Conservation (phyloP, 2,329 filamentous ascomycete species). For the Geosmithia putterillii region DNA sequence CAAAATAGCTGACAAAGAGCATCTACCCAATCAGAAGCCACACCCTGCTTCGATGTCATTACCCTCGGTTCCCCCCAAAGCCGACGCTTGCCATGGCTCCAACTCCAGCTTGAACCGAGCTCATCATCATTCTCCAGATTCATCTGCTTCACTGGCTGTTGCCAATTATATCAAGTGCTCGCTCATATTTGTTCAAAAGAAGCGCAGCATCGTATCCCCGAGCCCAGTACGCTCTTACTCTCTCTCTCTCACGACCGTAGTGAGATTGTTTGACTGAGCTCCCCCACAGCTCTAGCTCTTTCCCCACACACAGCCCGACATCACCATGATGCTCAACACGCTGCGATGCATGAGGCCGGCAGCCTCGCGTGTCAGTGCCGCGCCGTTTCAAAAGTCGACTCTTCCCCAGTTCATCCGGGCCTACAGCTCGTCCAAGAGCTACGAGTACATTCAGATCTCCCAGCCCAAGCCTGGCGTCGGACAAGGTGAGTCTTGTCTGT, state of each 20-base stretch:
- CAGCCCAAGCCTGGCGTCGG: conserved; percentile 81
- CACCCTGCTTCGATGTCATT: conserved; percentile 2
- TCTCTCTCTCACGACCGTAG: not conserved
- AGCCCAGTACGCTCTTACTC: too few species aligned
- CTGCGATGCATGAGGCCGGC: conserved; percentile 48
- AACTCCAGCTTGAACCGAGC: not conserved
- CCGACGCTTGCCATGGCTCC: conserved; percentile 16
- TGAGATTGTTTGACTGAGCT: not conserved
- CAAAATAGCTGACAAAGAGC: not conserved
- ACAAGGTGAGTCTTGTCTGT: conserved; percentile 47
- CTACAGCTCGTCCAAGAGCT: conserved; percentile 40
- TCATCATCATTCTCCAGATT: not conserved
- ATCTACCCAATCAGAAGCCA: conserved; percentile 1
- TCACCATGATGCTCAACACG: conserved; percentile 31
- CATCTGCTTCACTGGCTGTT: not conserved
- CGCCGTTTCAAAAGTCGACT: conserved; percentile 39
- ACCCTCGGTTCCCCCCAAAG: conserved; percentile 13
- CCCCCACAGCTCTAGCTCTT: not conserved
- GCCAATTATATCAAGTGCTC: too few species aligned
- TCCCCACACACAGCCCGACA: conserved; percentile 5
- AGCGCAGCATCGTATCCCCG: too few species aligned
- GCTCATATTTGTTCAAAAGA: too few species aligned
- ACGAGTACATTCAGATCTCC: conserved; percentile 75
- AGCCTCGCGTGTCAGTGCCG: conserved; percentile 19
- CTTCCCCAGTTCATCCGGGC: conserved; percentile 42